Conservation (phyloP, 176 grass and related monocot genomes). For the Eremochloa ophiuroides region DNA sequence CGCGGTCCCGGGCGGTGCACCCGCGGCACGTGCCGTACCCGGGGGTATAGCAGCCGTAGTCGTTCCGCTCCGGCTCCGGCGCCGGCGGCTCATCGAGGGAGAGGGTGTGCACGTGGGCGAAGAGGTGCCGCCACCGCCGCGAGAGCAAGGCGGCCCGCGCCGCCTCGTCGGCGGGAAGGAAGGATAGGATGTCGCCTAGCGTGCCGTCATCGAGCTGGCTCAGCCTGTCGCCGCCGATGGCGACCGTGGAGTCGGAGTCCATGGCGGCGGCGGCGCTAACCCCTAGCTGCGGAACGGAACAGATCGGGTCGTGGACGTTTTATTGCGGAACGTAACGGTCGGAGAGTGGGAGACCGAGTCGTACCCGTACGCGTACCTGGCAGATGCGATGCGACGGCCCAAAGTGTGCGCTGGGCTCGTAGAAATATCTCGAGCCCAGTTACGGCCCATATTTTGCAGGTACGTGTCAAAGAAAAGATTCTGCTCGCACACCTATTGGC, state of each 20-base stretch:
- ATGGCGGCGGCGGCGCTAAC: not conserved
- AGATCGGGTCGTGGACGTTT: too few species aligned
- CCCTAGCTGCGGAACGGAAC: not conserved
- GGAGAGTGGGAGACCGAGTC: too few species aligned
- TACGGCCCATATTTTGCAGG: too few species aligned
- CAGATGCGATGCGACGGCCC: too few species aligned
- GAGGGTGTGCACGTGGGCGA: constrained; percentile 4
- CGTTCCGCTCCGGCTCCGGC: too few species aligned
- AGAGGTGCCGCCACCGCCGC: not conserved
- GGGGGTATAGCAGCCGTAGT: not conserved
- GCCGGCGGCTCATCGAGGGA: not conserved
- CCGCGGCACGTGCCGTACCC: rapidly evolving
- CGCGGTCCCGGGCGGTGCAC: not conserved
- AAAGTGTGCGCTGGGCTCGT: too few species aligned
- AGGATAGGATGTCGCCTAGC: constrained; percentile 11
- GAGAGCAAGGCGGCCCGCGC: not conserved
- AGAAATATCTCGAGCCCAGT: too few species aligned
- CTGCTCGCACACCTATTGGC: too few species aligned
- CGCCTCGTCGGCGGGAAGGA: not conserved
- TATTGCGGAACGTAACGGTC: too few species aligned
- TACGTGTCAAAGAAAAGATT: too few species aligned
- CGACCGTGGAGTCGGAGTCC: not conserved
- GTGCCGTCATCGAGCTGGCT: not conserved
- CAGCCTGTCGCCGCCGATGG: not conserved
- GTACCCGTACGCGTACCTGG: too few species aligned